phyloP scores from a whole-genome alignment of 345 rosid genomes.

The Camelina sativa region DNA sequence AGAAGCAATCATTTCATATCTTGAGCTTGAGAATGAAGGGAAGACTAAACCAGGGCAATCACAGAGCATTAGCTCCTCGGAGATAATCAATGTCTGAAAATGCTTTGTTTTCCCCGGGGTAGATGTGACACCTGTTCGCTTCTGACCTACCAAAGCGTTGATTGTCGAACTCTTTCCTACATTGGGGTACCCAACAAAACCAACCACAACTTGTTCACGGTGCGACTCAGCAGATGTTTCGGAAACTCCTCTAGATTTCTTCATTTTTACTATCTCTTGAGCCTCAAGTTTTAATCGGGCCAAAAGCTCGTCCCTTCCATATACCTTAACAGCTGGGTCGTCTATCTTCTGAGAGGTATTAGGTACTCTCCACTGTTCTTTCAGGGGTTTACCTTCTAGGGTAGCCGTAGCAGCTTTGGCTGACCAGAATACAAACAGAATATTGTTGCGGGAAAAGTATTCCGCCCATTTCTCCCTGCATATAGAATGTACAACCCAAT shows the following conservation, averaged over 20 bases:
- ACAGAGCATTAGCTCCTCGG: slow-evolving; percentile 78
- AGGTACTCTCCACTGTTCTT: slow-evolving; percentile 47
- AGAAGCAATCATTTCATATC: slow-evolving; percentile 89
- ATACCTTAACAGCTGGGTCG: slow-evolving; percentile 62
- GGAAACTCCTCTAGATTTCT: slow-evolving; percentile 49
- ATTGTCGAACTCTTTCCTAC: slow-evolving; percentile 96
- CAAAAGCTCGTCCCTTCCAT: slow-evolving; percentile 85
- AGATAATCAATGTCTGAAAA: slow-evolving; percentile 86
- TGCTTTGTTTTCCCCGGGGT: slow-evolving; percentile 98
- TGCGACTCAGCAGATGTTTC: slow-evolving; percentile 39
- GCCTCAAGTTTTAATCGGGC: slow-evolving; percentile 72
- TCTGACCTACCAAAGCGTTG: slow-evolving; percentile 93
- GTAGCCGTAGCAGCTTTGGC: slow-evolving; percentile 89
- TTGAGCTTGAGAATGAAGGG: slow-evolving; percentile 91
- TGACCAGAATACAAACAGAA: slow-evolving; percentile 87
- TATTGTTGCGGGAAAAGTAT: slow-evolving; percentile 59
- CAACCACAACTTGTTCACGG: slow-evolving; percentile 62
- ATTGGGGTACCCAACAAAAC: slow-evolving; percentile 95
- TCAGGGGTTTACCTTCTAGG: slow-evolving; percentile 68
- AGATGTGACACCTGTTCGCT: slow-evolving; percentile 89
- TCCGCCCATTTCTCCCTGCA: slow-evolving; percentile 85
- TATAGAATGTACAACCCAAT: slow-evolving; percentile 18
- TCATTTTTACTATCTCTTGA: slow-evolving; percentile 66
- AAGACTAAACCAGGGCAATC: slow-evolving; percentile 95
- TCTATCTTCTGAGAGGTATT: slow-evolving; percentile 45